phyloP scores from a whole-genome alignment of 352 stramenopile genomes.

The Globisporangium nunn region DNA sequence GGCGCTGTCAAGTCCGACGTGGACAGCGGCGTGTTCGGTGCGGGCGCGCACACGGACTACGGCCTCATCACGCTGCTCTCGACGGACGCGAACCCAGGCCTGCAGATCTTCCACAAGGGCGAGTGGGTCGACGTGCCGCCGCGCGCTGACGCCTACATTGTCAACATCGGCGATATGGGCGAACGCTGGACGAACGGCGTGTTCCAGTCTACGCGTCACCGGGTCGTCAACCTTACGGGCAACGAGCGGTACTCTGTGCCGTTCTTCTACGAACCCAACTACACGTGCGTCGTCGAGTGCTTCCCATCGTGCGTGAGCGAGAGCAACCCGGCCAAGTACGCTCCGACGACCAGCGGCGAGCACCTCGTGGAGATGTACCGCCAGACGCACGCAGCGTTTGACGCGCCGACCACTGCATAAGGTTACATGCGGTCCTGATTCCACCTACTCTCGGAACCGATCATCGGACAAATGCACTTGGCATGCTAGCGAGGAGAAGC shows the following conservation, averaged over 20 bases:
- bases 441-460: too few relatives aligned
- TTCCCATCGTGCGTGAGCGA: slow-evolving; percentile 50
- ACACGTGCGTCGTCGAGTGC: slow-evolving; percentile 51
- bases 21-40: slow-evolving; percentile 52
- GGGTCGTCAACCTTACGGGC: slow-evolving; percentile 51
- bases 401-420: slow-evolving; percentile 1
- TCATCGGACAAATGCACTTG: too few relatives aligned
- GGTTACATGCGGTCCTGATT: too few relatives aligned
- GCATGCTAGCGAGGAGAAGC: too few relatives aligned
- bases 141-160: slow-evolving; percentile 44
- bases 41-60: slow-evolving; percentile 74
- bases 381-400: slow-evolving; percentile 55
- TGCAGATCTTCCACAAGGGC: slow-evolving; percentile 50
- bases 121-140: slow-evolving; percentile 60
- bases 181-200: slow-evolving; percentile 68
- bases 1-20: slow-evolving; percentile 56
- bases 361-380: slow-evolving; percentile 75
- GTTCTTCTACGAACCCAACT: slow-evolving; percentile 78
- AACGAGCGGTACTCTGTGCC: slow-evolving; percentile 69
- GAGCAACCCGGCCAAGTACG: slow-evolving; percentile 43
- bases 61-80: slow-evolving; percentile 62
- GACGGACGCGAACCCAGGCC: slow-evolving; percentile 43
- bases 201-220: slow-evolving; percentile 60
- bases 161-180: slow-evolving; percentile 73
- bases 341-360: slow-evolving; percentile 61